Percentiles rank a stretch among this genome's conserved stretches.
Evolutionary conservation across 2,329 filamentous ascomycete species (phyloP).

Genomic region (Fusarium praegraminearum): DNA sequence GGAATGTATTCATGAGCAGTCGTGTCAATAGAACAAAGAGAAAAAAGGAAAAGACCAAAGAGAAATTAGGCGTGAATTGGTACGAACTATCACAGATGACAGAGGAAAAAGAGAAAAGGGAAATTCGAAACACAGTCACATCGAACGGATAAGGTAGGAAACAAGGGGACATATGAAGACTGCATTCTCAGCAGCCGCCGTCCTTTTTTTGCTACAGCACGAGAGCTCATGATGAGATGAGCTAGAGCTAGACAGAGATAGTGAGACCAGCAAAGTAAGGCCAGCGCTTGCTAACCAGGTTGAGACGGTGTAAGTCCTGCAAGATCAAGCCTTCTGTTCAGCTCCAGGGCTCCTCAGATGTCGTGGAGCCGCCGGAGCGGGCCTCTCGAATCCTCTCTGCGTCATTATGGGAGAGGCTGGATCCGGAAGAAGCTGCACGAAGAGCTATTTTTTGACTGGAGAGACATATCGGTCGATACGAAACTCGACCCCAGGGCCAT

Average conservation of each 20-base stretch:
- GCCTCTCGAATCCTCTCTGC: slow-evolving; percentile 24
- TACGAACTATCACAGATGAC: slow-evolving; percentile 26
- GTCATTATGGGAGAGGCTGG: slow-evolving; percentile 29
- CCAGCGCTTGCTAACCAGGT: slow-evolving; percentile 38
- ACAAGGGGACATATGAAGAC: slow-evolving; percentile 37
- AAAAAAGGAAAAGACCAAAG: slow-evolving; percentile 14
- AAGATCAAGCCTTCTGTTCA: slow-evolving; percentile 42
- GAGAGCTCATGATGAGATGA: slow-evolving; percentile 7
- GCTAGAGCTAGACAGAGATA: neutral
- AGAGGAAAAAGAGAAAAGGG: slow-evolving; percentile 23
- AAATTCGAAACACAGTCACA: slow-evolving; percentile 36
- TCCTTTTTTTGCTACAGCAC: slow-evolving; percentile 14
- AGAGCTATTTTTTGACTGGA: slow-evolving; percentile 32
- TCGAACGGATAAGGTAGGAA: slow-evolving; percentile 22
- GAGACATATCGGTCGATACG: slow-evolving; percentile 22
- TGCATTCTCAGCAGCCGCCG: slow-evolving; percentile 29
- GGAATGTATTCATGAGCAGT: slow-evolving; percentile 44
- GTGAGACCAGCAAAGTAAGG: slow-evolving; percentile 23
- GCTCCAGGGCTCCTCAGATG: slow-evolving; percentile 22
- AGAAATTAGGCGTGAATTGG: slow-evolving; percentile 17
- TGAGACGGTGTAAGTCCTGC: slow-evolving; percentile 34
- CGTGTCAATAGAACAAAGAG: slow-evolving; percentile 38
- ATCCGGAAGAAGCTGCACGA: slow-evolving; percentile 23
- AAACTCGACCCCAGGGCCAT: slow-evolving; percentile 30
- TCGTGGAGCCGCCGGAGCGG: slow-evolving; percentile 36